Conservation (phyloP, 2,329 filamentous ascomycete genomes). For the Fusarium sambucinum region DNA sequence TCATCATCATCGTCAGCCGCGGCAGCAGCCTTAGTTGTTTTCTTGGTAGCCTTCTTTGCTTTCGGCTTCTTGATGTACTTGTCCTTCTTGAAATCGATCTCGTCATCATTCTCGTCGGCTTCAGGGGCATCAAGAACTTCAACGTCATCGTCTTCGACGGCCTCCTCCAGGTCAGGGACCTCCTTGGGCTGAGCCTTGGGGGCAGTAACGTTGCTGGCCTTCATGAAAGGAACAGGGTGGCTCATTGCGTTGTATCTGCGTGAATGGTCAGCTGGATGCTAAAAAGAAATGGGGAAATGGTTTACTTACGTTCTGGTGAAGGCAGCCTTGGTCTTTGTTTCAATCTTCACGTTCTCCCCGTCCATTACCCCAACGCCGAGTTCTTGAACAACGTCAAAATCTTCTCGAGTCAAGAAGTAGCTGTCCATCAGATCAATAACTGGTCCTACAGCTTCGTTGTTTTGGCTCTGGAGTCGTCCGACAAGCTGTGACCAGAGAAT, state of each 20-base stretch:
- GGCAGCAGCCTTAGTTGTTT: constrained; percentile 58
- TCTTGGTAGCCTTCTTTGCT: constrained; percentile 67
- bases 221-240: constrained; percentile 96
- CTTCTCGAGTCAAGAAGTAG: constrained; percentile 94
- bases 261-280: constrained; percentile 23
- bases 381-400: constrained; percentile 93
- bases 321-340: constrained; percentile 85
- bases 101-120: constrained; percentile 77
- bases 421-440: constrained; percentile 97
- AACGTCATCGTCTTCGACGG: constrained; percentile 89
- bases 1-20: constrained; percentile 61
- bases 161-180: constrained; percentile 94
- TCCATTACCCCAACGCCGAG: constrained; percentile 88
- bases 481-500: constrained; percentile 86
- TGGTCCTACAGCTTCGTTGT: constrained; percentile 82
- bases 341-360: constrained; percentile 80
- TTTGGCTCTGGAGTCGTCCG: constrained; percentile 78
- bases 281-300: background rate
- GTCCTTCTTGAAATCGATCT: constrained; percentile 86
- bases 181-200: constrained; percentile 79
- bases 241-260: constrained; percentile 84
- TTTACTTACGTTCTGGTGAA: constrained; percentile 86
- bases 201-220: constrained; percentile 80
- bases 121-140: constrained; percentile 69
- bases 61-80: constrained; percentile 97